phyloP scores from a whole-genome alignment of 163 green algal genomes.

The Scenedesmus sp. region DNA sequence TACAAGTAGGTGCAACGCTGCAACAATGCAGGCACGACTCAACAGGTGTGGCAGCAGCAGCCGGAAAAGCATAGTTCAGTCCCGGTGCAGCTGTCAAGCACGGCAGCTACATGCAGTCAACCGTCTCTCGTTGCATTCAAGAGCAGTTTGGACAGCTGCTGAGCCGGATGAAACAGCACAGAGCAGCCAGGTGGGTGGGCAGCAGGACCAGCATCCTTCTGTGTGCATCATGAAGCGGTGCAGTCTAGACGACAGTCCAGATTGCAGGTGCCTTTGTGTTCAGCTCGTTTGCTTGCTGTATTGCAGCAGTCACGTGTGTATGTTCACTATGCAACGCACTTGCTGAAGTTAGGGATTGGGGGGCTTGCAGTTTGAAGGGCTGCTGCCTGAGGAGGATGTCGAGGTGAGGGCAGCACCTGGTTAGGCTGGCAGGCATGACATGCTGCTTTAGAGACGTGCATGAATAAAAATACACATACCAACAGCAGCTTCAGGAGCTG shows the following conservation, averaged over 20 bases:
- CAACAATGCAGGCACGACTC: not conserved
- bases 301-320: no score
- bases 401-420: slow-evolving; percentile 45
- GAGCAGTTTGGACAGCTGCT: not conserved
- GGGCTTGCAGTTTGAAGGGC: slow-evolving; percentile 55
- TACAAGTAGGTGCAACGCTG: not conserved
- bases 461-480: no score
- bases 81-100: not conserved
- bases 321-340: not conserved
- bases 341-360: not conserved
- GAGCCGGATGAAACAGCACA: not conserved
- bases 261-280: not conserved
- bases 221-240: not conserved
- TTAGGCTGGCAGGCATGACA: not conserved
- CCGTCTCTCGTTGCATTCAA: not conserved
- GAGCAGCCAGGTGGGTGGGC: not conserved
- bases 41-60: not conserved
- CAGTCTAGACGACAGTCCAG: not conserved
- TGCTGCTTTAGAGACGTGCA: not conserved
- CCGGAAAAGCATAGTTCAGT: not conserved
- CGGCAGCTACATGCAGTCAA: not conserved
- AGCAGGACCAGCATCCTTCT: not conserved
- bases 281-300: not conserved
- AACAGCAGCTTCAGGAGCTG: no score
- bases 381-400: slow-evolving; percentile 64